Conservation (phyloP, 495 filamentous ascomycete species). For the Trichoderma gamsii region DNA sequence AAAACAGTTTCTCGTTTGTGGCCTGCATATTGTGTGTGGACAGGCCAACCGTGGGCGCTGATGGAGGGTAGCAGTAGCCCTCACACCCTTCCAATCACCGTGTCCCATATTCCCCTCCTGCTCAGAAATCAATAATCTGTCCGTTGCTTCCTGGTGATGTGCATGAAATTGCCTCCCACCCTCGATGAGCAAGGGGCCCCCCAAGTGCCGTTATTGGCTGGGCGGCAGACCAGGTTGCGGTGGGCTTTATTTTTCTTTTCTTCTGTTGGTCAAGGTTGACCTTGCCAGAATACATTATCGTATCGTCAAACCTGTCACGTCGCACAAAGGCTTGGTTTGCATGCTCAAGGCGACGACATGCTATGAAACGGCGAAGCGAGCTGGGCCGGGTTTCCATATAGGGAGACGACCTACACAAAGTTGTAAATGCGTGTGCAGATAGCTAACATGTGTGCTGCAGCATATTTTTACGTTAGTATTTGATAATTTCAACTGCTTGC, state of each 20-base stretch:
- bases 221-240: not conserved
- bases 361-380: not conserved
- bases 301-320: not conserved
- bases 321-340: not conserved
- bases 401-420: not conserved
- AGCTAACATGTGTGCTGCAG: not conserved
- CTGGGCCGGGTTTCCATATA: not conserved
- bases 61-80: constrained; percentile 1
- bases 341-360: not conserved
- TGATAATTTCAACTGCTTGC: not conserved
- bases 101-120: not conserved
- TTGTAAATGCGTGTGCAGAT: not conserved
- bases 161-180: not conserved
- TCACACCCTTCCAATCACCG: not conserved
- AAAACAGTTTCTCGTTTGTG: not conserved
- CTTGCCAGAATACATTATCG: not conserved
- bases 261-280: not conserved
- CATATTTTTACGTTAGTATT: not conserved
- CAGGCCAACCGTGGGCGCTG: not conserved
- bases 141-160: not conserved
- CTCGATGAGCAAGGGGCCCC: not conserved
- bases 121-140: not conserved
- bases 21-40: not conserved
- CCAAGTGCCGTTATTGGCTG: constrained; percentile 10
- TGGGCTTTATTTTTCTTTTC: not conserved